Percentiles rank a stretch among this genome's conserved stretches.
phyloP scores from a whole-genome alignment of 768 basidiomycete genomes.

The Candolleomyces efflorescens region DNA sequence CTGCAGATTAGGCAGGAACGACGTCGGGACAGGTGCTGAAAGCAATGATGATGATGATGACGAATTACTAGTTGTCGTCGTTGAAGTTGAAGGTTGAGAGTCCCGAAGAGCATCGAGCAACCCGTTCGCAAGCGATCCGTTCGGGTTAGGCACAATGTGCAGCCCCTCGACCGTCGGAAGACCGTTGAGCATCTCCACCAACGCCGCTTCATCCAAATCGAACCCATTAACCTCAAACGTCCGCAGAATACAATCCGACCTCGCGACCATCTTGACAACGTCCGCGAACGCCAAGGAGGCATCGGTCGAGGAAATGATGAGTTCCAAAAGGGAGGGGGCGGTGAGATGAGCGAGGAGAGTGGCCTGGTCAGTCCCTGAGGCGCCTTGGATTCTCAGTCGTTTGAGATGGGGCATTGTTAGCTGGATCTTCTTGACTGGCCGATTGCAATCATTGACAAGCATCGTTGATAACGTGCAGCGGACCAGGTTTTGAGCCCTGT shows the following conservation, averaged over 20 bases:
- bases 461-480: constrained; percentile 14
- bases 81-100: neutral
- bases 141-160: neutral
- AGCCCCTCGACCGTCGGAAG: neutral
- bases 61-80: neutral
- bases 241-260: neutral
- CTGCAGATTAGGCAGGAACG: neutral
- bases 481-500: constrained; percentile 4
- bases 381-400: neutral
- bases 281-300: neutral
- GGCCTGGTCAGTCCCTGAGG: neutral
- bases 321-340: neutral
- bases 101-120: neutral
- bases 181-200: neutral
- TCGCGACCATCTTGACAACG: neutral
- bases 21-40: too few species aligned
- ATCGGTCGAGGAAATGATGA: neutral
- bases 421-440: neutral
- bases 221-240: neutral
- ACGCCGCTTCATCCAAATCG: neutral
- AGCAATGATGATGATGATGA: neutral
- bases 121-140: neutral
- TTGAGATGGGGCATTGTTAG: neutral
- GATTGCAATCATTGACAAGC: constrained; percentile 11
- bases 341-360: neutral